phyloP scores from a whole-genome alignment of 305 asterid species.

The Fraxinus baroniana region DNA sequence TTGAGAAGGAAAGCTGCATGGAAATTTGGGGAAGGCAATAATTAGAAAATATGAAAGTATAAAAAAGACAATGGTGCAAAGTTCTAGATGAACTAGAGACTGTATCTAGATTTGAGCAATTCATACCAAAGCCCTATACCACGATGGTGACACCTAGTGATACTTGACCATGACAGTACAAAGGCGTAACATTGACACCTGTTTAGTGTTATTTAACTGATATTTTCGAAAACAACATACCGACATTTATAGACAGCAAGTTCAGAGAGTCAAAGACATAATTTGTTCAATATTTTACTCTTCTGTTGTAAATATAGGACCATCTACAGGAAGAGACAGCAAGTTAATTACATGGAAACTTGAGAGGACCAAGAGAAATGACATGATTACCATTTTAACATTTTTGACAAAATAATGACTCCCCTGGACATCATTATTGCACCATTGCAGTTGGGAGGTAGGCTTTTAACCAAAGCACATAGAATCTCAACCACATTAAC shows the following conservation, averaged over 20 bases:
- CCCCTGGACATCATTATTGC: constrained; percentile 75
- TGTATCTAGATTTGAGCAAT: constrained; percentile 1
- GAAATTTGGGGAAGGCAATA: constrained; percentile 29
- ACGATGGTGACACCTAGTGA: constrained; percentile 17
- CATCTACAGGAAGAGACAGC: neutral
- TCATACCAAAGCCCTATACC: neutral
- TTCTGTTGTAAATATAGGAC: constrained; percentile 1
- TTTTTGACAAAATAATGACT: constrained; percentile 69
- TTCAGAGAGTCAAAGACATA: constrained; percentile 17
- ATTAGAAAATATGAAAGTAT: constrained; percentile 15
- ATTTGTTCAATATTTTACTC: neutral
- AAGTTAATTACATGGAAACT: constrained; percentile 12
- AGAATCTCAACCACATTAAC: constrained; percentile 72
- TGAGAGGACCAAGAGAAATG: constrained; percentile 9
- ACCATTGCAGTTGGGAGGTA: constrained; percentile 60
- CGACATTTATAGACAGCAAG: constrained; percentile 18
- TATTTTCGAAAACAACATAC: constrained; percentile 3
- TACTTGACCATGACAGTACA: constrained; percentile 1
- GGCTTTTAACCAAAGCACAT: constrained; percentile 65
- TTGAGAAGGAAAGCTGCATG: constrained; percentile 80
- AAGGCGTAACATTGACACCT: neutral
- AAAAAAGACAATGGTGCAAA: neutral
- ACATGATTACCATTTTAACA: constrained; percentile 74
- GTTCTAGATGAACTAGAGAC: constrained; percentile 6
- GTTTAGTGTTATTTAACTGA: constrained; percentile 6